A percentile compares a stretch with the other conserved stretches of the same genome.
phyloP scores from a whole-genome alignment of 2,329 filamentous ascomycete genomes.

The Sphaerulina musiva region DNA sequence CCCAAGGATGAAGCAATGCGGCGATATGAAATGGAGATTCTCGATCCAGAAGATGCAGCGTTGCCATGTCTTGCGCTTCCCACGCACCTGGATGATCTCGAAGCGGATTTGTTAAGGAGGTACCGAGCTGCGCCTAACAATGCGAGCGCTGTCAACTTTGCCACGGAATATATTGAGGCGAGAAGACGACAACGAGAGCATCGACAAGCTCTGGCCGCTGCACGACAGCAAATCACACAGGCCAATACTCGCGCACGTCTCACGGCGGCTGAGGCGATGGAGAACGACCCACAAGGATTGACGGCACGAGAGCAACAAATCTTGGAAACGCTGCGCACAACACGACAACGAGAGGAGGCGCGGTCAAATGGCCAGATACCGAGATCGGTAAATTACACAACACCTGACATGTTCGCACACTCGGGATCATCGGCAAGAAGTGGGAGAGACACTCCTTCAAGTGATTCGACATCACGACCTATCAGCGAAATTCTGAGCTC shows the following conservation, averaged over 20 bases:
- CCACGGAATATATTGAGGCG: constrained; percentile 41
- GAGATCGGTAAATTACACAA: constrained; percentile 41
- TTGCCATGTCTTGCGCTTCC: constrained; percentile 2
- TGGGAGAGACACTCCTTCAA: constrained; percentile 13
- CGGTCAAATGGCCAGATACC: constrained; percentile 34
- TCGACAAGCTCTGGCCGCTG: constrained; percentile 31
- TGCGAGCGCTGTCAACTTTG: constrained; percentile 36
- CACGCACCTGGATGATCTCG: constrained; percentile 42
- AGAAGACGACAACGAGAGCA: constrained; percentile 32
- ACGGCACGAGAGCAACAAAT: constrained; percentile 43
- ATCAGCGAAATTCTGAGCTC: constrained; percentile 26
- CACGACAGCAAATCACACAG: constrained; percentile 8
- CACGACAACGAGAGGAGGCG: constrained; percentile 40
- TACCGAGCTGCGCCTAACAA: constrained; percentile 39
- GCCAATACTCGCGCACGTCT: constrained; percentile 5
- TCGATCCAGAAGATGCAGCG: constrained; percentile 35
- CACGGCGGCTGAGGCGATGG: constrained; percentile 1
- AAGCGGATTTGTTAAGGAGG: constrained; percentile 39
- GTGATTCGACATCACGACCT: constrained; percentile 17
- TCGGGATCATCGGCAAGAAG: constrained; percentile 7
- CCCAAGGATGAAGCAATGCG: constrained; percentile 51
- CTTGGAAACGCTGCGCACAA: constrained; percentile 41
- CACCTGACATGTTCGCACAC: constrained; percentile 27
- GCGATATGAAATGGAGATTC: constrained; percentile 38
- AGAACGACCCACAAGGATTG: constrained; percentile 42